Percentiles rank a stretch among this genome's conserved stretches.
Evolutionary conservation across 139 green algal genomes (phyloP).

Genomic region (Picochlorum sp.): DNA sequence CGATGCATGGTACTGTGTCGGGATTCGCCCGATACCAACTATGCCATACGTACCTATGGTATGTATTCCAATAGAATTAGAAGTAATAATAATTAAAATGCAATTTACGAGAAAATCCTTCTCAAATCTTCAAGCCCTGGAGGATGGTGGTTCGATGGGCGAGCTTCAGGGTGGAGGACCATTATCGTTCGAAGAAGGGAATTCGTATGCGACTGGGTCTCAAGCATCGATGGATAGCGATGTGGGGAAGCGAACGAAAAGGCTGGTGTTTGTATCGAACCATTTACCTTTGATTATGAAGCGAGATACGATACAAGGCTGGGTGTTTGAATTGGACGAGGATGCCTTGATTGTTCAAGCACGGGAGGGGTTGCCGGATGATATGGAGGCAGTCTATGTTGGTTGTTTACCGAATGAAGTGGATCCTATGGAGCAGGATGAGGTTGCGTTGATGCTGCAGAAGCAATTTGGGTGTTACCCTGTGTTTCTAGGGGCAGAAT

Average conservation of each 20-base stretch:
- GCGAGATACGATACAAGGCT: conserved; percentile 35
- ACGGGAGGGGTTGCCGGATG: conserved; percentile 60
- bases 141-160: conserved; percentile 15
- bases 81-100: conserved; percentile 4
- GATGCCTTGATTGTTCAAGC: conserved; percentile 90
- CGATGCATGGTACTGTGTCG: too few relatives aligned
- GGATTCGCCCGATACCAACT: too few relatives aligned
- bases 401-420: conserved; percentile 76
- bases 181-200: conserved; percentile 9
- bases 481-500: conserved; percentile 78
- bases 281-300: conserved; percentile 73
- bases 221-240: conserved; percentile 18
- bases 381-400: conserved; percentile 72
- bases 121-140: conserved; percentile 27
- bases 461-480: conserved; percentile 73
- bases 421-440: conserved; percentile 66
- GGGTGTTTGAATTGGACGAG: conserved; percentile 90
- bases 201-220: conserved; percentile 7
- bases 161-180: conserved; percentile 27
- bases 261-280: conserved; percentile 88
- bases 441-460: conserved; percentile 58
- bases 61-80: background rate
- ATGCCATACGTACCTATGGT: too few relatives aligned
- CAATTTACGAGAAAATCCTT: conserved; percentile 29
- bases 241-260: conserved; percentile 17